Percentiles rank a stretch among this genome's conserved stretches.
phyloP scores from a whole-genome alignment of 148 eudicot species.

The Spergularia bocconei region DNA sequence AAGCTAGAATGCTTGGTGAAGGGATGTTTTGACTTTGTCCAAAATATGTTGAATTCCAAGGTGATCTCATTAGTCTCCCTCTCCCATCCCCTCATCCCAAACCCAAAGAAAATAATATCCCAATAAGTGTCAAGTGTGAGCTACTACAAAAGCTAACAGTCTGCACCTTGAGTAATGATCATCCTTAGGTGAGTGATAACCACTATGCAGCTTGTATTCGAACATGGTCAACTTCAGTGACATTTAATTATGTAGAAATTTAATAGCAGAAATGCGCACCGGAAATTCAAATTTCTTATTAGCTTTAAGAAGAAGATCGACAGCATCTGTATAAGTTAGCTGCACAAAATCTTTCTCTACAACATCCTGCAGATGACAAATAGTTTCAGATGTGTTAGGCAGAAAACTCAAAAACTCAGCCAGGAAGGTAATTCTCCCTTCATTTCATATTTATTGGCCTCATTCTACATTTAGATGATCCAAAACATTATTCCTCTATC shows the following conservation, averaged over 20 bases:
- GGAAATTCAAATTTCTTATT: slow-evolving; percentile 88
- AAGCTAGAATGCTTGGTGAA: too few relatives aligned
- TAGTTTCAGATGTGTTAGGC: neutral
- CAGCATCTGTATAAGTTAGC: slow-evolving; percentile 93
- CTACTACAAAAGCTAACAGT: neutral
- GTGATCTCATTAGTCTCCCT: too few relatives aligned
- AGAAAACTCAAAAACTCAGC: neutral
- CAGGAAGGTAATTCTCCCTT: neutral
- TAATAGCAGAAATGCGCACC: slow-evolving; percentile 39
- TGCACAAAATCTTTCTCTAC: slow-evolving; percentile 82
- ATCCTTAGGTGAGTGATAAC: neutral
- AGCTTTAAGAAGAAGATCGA: slow-evolving; percentile 71
- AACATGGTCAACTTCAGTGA: neutral
- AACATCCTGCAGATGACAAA: slow-evolving; percentile 64
- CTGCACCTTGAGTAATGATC: neutral
- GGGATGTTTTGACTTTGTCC: too few relatives aligned
- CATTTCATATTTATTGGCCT: too few relatives aligned
- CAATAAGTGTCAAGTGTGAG: neutral
- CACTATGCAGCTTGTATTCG: neutral
- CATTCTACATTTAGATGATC: too few relatives aligned
- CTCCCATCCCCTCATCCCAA: neutral
- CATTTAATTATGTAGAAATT: neutral
- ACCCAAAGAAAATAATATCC: neutral
- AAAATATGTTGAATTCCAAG: too few relatives aligned
- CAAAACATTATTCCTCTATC: too few relatives aligned